Evolutionary conservation across 345 rosid genomes (phyloP).

Genomic region (Hevea brasiliensis): DNA sequence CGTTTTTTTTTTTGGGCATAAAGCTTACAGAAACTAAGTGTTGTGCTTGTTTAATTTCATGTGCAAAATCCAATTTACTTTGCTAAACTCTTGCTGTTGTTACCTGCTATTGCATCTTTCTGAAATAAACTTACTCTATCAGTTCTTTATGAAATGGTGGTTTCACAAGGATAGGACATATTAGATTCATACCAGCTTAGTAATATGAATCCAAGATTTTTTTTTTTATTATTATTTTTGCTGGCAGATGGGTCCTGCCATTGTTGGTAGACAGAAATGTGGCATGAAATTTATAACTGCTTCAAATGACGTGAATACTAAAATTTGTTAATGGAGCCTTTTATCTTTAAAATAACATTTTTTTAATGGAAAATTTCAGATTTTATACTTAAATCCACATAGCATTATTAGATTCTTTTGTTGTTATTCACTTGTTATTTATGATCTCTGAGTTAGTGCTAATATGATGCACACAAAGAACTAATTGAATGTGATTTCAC

Average conservation of each 20-base stretch:
- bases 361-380: no score
- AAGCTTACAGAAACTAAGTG: background rate
- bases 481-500: background rate
- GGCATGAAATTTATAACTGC: no score
- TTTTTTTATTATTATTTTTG: no score
- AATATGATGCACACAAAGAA: background rate
- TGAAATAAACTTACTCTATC: background rate
- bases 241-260: no score
- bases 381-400: background rate
- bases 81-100: background rate
- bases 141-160: no score
- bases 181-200: background rate
- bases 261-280: background rate
- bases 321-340: background rate
- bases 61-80: background rate
- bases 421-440: background rate
- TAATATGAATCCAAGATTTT: background rate
- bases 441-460: background rate
- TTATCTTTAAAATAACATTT: background rate
- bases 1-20: background rate
- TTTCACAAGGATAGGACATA: background rate
- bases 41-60: background rate
- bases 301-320: background rate
- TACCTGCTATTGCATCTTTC: background rate
- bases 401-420: background rate